Conservation (phyloP, 2,329 filamentous ascomycete genomes). For the Fusarium pseudocircinatum region DNA sequence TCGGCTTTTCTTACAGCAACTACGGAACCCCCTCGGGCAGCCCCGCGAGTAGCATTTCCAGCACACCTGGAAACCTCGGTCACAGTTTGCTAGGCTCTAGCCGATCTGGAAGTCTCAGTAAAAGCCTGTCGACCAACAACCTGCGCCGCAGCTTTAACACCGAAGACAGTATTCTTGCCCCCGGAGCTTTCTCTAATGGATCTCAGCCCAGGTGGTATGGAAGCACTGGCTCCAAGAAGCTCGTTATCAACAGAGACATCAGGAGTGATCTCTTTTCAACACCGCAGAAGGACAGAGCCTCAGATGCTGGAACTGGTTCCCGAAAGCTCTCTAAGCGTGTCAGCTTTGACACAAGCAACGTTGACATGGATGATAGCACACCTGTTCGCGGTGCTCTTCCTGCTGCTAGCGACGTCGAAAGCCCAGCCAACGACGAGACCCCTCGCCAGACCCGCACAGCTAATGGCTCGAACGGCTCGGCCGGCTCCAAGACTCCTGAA, state of each 20-base stretch:
- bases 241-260: conserved; percentile 90
- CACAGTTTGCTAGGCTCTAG: conserved; percentile 74
- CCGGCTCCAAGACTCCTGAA: conserved; percentile 61
- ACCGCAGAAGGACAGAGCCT: conserved; percentile 62
- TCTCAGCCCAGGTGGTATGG: conserved; percentile 70
- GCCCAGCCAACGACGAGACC: conserved; percentile 49
- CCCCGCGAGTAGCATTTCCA: conserved; percentile 69
- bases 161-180: conserved; percentile 86
- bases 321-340: conserved; percentile 83
- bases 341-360: conserved; percentile 81
- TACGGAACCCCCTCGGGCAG: conserved; percentile 84
- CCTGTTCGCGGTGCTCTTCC: conserved; percentile 49
- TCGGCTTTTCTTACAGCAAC: conserved; percentile 91
- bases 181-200: conserved; percentile 83
- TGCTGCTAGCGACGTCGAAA: conserved; percentile 46
- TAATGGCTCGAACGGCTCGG: conserved; percentile 51
- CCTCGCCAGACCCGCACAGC: conserved; percentile 60
- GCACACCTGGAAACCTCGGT: conserved; percentile 73
- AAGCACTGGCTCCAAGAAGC: conserved; percentile 81
- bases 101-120: conserved; percentile 77
- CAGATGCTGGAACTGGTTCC: conserved; percentile 51
- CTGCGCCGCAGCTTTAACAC: conserved; percentile 82
- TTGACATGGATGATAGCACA: conserved; percentile 48
- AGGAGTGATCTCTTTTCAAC: conserved; percentile 76
- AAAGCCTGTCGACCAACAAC: conserved; percentile 89